Evolutionary conservation across 2,329 filamentous ascomycete species (phyloP).

Genomic region (Pestalotiopsis sp.): DNA sequence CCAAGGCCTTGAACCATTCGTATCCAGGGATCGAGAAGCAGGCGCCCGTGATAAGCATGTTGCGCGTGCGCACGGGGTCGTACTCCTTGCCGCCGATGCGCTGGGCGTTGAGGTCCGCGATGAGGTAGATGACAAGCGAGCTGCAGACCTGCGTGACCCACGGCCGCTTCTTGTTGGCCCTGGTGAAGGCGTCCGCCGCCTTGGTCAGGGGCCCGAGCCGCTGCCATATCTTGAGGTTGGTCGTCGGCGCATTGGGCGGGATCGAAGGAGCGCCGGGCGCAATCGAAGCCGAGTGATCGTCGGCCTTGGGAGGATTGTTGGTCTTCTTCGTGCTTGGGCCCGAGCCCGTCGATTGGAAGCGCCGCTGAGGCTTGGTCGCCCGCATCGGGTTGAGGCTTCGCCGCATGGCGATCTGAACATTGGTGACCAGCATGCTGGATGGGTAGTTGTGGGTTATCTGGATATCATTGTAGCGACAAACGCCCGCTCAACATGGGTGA

Average conservation of each 20-base stretch:
- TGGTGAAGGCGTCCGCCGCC: slow-evolving; percentile 63
- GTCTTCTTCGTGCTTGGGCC: slow-evolving; percentile 18
- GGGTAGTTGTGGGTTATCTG: background rate
- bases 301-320: slow-evolving; percentile 6
- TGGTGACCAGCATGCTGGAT: slow-evolving; percentile 3
- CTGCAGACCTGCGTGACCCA: slow-evolving; percentile 80
- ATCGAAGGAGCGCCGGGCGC: slow-evolving; percentile 43
- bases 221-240: slow-evolving; percentile 54
- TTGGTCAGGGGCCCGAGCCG: slow-evolving; percentile 60
- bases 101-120: slow-evolving; percentile 79
- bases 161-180: slow-evolving; percentile 72
- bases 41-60: slow-evolving; percentile 76
- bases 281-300: background rate
- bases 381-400: slow-evolving; percentile 20
- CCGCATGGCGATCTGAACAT: slow-evolving; percentile 24
- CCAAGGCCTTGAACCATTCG: slow-evolving; percentile 52
- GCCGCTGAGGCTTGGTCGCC: slow-evolving; percentile 20
- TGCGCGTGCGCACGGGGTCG: slow-evolving; percentile 68
- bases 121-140: slow-evolving; percentile 77
- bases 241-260: slow-evolving; percentile 40
- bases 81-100: slow-evolving; percentile 66
- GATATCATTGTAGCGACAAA: slow-evolving; percentile 10
- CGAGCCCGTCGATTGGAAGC: slow-evolving; percentile 23
- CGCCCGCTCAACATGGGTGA: background rate
- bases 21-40: slow-evolving; percentile 77